Conservation (phyloP, 495 filamentous ascomycete genomes). For the Aspergillus indologenus region DNA sequence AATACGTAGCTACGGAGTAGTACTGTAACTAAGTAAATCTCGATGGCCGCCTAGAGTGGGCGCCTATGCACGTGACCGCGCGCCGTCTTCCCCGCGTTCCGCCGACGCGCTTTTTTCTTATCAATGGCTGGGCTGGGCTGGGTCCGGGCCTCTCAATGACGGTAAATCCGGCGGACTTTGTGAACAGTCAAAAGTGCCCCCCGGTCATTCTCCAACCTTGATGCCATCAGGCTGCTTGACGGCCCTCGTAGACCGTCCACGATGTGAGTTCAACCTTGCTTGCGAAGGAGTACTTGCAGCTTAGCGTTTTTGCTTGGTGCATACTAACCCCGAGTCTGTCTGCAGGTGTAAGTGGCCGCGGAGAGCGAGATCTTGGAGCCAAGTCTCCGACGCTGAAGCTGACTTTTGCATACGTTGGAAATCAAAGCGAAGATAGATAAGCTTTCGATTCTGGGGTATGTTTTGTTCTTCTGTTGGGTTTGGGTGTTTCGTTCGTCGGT, state of each 20-base stretch:
- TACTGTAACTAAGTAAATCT: no score
- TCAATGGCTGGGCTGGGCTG: no score
- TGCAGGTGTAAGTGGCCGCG: conserved; percentile 21
- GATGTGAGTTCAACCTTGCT: no score
- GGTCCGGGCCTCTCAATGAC: not conserved
- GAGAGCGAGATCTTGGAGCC: not conserved
- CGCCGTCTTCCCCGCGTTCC: conserved; percentile 14
- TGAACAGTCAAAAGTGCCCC: no score
- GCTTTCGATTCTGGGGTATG: conserved; percentile 75
- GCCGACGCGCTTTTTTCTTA: conserved; percentile 5
- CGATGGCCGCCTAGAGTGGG: not conserved
- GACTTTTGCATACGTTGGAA: not conserved
- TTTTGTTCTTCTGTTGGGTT: not conserved
- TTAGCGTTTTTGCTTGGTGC: no score
- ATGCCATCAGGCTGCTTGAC: no score
- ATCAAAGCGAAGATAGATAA: conserved; percentile 74
- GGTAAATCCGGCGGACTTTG: no score
- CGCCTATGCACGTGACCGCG: conserved; percentile 15
- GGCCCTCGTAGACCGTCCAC: no score
- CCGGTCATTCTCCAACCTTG: no score
- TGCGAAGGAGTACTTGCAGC: no score
- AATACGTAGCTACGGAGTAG: no score
- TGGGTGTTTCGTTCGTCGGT: not conserved
- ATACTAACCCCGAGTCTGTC: not conserved
- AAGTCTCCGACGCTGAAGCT: conserved; percentile 4